Evolutionary conservation across 768 basidiomycete genomes (phyloP), one percentile per base, ranked within the genome.

Genomic region (Tricholoma furcatifolium): DNA sequence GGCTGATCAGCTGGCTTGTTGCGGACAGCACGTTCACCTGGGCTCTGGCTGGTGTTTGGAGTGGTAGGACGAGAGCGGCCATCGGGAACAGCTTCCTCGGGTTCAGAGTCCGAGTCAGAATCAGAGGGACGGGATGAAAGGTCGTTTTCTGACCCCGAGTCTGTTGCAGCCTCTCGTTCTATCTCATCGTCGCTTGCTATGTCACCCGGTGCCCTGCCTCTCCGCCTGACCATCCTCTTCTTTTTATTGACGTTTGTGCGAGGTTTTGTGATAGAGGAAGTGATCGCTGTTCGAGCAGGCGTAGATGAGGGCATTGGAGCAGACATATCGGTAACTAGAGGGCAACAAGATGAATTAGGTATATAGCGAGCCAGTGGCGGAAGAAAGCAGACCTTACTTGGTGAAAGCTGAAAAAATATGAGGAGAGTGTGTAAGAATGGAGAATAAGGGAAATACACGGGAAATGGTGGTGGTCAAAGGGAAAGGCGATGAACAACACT

Each of bases 121-220:
- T 72, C 80, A 32, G 81, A 82, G 57, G 76, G 79, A 54, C 73
- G 59, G 27, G 83, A 84, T 47, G 86, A 86, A 40, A 71, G 71
- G 61, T 82, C 80, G 54, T 81, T 79, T 43, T 81, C 82, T 42
- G 83, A 84, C 52, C 87, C 88, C 9, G 88, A 85, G 68, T 89
- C 88, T 18, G 87, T 82, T 58, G 74, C 81, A 6, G 74, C 76
- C 68, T 87, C 88, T 54, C 90, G 78, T 71, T 81, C 81, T 47
- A 91, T 76, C 67, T 91, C 89, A 24, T 91, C 89, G 61, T 91
- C 90, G 57, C 87, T 90, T 48, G 82, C 85, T 27, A 84, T 72
- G 32, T 70, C 77, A 51, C 74, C 74, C 59, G 74, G 77, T 3
- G 73, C 85, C 62, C 86, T 77, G 32, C 86, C 86, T 60, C 88